phyloP scores from a whole-genome alignment of 148 eudicot species.

The Diospyros lotus region DNA sequence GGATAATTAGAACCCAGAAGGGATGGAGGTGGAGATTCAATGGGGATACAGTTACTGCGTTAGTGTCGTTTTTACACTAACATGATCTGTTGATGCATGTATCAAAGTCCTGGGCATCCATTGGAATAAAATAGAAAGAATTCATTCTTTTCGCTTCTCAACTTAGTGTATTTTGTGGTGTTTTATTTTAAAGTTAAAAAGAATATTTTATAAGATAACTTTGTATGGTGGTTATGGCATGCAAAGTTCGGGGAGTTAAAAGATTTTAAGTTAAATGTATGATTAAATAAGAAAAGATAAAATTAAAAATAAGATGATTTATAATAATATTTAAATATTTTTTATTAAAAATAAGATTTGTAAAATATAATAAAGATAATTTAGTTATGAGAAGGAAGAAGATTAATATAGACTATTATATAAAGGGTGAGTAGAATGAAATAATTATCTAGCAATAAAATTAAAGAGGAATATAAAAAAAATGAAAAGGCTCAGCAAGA shows the following conservation, averaged over 20 bases:
- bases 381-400: too few relatives aligned
- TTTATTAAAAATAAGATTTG: too few relatives aligned
- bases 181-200: neutral
- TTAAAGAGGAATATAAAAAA: too few relatives aligned
- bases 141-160: neutral
- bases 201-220: neutral
- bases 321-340: too few relatives aligned
- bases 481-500: too few relatives aligned
- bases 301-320: too few relatives aligned
- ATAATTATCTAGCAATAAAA: too few relatives aligned
- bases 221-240: neutral
- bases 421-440: too few relatives aligned
- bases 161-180: neutral
- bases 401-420: too few relatives aligned
- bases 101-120: neutral
- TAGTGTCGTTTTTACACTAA: neutral
- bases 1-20: neutral
- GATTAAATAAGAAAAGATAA: too few relatives aligned
- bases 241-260: neutral
- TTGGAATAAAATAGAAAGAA: neutral
- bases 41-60: neutral
- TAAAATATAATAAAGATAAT: too few relatives aligned
- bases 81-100: neutral
- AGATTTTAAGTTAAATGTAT: too few relatives aligned
- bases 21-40: neutral